Evolutionary conservation across 1,139 yeast species (phyloP).

Genomic region (Arxiozyma heterogenica): DNA sequence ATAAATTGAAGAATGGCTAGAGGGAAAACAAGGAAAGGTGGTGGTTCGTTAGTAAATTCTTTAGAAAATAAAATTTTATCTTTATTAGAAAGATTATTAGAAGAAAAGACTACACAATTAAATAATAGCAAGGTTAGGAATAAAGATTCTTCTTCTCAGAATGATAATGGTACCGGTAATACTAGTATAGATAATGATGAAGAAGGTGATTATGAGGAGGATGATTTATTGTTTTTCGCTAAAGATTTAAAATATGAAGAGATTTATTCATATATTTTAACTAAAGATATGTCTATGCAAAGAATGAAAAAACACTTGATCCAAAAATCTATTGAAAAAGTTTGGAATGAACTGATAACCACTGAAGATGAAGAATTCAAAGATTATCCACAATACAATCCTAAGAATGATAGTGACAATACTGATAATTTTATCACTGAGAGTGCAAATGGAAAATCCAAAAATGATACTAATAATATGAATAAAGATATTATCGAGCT

Average conservation of each 20-base stretch:
- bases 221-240: slow-evolving; percentile 45
- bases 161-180: background rate
- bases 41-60: slow-evolving; percentile 10
- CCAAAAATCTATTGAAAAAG: slow-evolving; percentile 51
- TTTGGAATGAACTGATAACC: slow-evolving; percentile 36
- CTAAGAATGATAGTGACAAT: slow-evolving; percentile 20
- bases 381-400: slow-evolving; percentile 27
- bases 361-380: slow-evolving; percentile 39
- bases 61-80: slow-evolving; percentile 45
- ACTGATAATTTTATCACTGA: slow-evolving; percentile 25
- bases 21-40: slow-evolving; percentile 7
- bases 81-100: slow-evolving; percentile 43
- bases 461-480: slow-evolving; percentile 51
- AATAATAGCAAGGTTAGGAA: slow-evolving; percentile 1
- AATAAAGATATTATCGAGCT: slow-evolving; percentile 67
- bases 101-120: slow-evolving; percentile 37
- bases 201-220: slow-evolving; percentile 26
- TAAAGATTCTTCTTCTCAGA: background rate
- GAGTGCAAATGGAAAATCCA: slow-evolving; percentile 48
- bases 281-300: slow-evolving; percentile 54
- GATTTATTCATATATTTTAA: slow-evolving; percentile 45
- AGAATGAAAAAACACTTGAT: slow-evolving; percentile 54
- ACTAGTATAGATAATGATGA: slow-evolving; percentile 23
- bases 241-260: slow-evolving; percentile 46
- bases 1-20: slow-evolving; percentile 18